Base-by-base conservation (phyloP, 163 green algal species). In the Scenedesmus sp. region DNA sequence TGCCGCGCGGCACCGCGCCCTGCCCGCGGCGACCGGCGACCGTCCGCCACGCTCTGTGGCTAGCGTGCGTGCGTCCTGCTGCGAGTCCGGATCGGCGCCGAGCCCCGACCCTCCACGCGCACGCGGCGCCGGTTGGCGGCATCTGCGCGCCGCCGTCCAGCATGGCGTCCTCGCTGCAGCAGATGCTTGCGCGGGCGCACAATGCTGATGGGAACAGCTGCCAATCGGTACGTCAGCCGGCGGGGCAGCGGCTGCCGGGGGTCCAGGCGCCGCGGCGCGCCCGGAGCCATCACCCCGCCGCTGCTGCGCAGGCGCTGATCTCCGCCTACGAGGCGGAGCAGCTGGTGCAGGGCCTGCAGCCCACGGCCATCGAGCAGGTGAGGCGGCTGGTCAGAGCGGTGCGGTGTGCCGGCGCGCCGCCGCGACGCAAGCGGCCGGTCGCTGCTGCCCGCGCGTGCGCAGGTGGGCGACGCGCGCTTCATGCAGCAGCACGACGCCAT, bases 401-500 rank as follows among this genome's bases (percentile, higher is more conserved):
- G n/a, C n/a, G n/a, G n/a, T n/a, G n/a, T n/a, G n/a, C n/a, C n/a
- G n/a, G n/a, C n/a, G n/a, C n/a, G n/a, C n/a, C n/a, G n/a, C n/a
- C n/a, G n/a, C n/a, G n/a, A n/a, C n/a, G n/a, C n/a, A n/a, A n/a
- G n/a, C n/a, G n/a, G n/a, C n/a, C n/a, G n/a, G 62, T 34, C 24
- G 62, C 31, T 39, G 15, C 18, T 70, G 18, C 22, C 5, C 44
- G 20, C 14, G 28, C 36, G 4, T 75, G 45, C n/a, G 51, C 74
- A 95, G 88, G 82, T 94, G 42, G 94, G 90, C n/a, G 84, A 45
- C 3, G 2, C 53, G 4, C 82, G 82, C 53, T 98, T 94, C 91
- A 65, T 93, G 54, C 62, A 89, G 48, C 93, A 97, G 89, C 92
- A 95, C 60, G 82, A 94, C 0, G 69, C 44, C 26, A 86, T 97